A percentile compares a stretch with the other conserved stretches of the same genome.
phyloP scores from a whole-genome alignment of 2,329 filamentous ascomycete genomes.

The Trichophyton mentagrophytes region DNA sequence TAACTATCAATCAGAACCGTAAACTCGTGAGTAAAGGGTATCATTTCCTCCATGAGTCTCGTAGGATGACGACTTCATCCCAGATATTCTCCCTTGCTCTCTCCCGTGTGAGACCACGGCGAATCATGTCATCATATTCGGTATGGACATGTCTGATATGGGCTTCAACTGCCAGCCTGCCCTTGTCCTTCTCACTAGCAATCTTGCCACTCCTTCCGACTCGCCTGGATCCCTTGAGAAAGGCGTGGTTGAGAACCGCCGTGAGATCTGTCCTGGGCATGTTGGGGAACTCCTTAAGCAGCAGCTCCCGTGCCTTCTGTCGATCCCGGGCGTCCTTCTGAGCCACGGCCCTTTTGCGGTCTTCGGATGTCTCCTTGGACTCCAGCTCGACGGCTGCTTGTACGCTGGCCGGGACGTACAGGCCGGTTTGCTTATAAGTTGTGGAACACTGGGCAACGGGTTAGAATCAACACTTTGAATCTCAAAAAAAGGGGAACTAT shows the following conservation, averaged over 20 bases:
- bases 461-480: constrained; percentile 2
- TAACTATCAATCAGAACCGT: not conserved
- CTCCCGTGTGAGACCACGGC: constrained; percentile 16
- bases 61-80: constrained; percentile 20
- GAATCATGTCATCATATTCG: constrained; percentile 27
- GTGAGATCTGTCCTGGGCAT: constrained; percentile 26
- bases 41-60: constrained; percentile 21
- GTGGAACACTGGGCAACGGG: constrained; percentile 17
- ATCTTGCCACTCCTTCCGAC: constrained; percentile 26
- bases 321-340: constrained; percentile 24
- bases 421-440: constrained; percentile 26
- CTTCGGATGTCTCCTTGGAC: constrained; percentile 28
- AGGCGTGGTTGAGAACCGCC: constrained; percentile 27
- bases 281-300: constrained; percentile 25
- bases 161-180: constrained; percentile 30
- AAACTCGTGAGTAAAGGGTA: no score
- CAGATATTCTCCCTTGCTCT: constrained; percentile 24
- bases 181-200: constrained; percentile 25
- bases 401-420: constrained; percentile 32
- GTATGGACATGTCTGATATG: constrained; percentile 34
- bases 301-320: constrained; percentile 17
- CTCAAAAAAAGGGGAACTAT: not conserved
- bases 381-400: constrained; percentile 26
- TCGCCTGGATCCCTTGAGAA: constrained; percentile 29
- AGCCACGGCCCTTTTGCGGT: constrained; percentile 30